Conservation (phyloP, 805 yeast genomes). For the Nakazawaea peltata region DNA sequence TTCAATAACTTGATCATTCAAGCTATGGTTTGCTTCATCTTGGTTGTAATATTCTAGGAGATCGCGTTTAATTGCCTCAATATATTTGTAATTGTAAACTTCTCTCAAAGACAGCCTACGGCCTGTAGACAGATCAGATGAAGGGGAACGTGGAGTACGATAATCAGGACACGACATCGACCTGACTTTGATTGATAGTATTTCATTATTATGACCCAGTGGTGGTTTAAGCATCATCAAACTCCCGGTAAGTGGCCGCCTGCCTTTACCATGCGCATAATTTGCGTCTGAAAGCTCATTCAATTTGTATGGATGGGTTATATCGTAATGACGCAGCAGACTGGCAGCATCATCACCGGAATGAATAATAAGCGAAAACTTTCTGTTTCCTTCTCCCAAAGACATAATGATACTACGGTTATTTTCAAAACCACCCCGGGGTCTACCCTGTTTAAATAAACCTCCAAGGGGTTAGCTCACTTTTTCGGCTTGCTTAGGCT, state of each 20-base stretch:
- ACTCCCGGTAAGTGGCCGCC: conserved; percentile 7
- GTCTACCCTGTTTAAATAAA: too few relatives aligned
- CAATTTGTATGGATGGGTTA: conserved; percentile 1
- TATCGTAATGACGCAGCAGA: conserved; percentile 1
- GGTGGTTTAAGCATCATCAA: conserved; percentile 7
- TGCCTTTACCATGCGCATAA: neutral
- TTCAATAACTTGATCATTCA: conserved; percentile 23
- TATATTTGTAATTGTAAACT: conserved; percentile 5
- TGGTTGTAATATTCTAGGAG: conserved; percentile 3
- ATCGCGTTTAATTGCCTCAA: conserved; percentile 4
- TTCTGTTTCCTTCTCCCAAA: too few relatives aligned
- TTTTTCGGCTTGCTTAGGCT: too few relatives aligned
- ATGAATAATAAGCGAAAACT: conserved; percentile 8
- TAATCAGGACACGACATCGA: conserved; percentile 9
- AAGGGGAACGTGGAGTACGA: neutral
- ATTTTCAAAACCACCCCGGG: too few relatives aligned
- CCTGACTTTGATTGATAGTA: conserved; percentile 3
- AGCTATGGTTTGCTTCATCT: neutral
- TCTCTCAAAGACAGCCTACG: conserved; percentile 4
- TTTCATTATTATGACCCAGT: too few relatives aligned
- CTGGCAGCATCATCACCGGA: neutral
- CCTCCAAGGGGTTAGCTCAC: too few relatives aligned
- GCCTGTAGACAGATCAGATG: neutral
- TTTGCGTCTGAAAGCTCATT: too few relatives aligned
- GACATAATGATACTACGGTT: too few relatives aligned